Conservation (phyloP, 2,329 filamentous ascomycete species). For the Epichloe brachyelytri region DNA sequence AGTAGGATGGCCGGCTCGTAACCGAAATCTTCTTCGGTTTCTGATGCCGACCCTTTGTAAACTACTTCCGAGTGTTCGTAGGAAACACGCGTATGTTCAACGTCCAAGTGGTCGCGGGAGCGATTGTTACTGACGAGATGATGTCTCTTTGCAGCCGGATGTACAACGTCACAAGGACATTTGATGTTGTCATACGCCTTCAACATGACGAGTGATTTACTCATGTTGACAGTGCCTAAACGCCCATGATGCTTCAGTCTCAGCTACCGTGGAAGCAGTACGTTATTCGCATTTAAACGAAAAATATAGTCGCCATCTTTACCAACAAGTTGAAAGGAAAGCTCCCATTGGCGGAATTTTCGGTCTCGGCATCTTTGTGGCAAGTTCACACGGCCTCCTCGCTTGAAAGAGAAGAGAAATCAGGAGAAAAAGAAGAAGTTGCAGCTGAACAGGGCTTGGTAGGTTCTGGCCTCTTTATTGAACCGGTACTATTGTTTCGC, state of each 20-base stretch:
- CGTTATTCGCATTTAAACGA: not conserved
- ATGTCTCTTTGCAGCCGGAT: no score
- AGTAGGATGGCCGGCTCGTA: no score
- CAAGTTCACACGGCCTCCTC: not conserved
- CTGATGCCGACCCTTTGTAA: no score
- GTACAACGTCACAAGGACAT: conserved; percentile 2
- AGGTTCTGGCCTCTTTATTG: conserved; percentile 25
- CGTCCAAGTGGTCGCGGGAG: no score
- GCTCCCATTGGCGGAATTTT: conserved; percentile 19
- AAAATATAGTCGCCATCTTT: not conserved
- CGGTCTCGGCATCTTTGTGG: conserved; percentile 34
- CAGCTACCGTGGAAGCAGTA: conserved; percentile 5
- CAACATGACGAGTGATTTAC: conserved; percentile 2
- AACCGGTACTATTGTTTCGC: conserved; percentile 33
- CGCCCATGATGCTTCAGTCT: conserved; percentile 1
- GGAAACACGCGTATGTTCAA: no score
- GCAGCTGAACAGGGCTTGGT: not conserved
- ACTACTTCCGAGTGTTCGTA: no score
- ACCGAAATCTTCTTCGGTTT: no score
- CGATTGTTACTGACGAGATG: no score
- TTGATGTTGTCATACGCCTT: conserved; percentile 1
- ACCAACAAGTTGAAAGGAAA: conserved; percentile 7
- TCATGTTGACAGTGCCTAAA: conserved; percentile 2
- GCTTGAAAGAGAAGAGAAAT: not conserved
- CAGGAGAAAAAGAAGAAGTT: not conserved